phyloP scores from a whole-genome alignment of 176 grass and related monocot species.

The Avena sativa region DNA sequence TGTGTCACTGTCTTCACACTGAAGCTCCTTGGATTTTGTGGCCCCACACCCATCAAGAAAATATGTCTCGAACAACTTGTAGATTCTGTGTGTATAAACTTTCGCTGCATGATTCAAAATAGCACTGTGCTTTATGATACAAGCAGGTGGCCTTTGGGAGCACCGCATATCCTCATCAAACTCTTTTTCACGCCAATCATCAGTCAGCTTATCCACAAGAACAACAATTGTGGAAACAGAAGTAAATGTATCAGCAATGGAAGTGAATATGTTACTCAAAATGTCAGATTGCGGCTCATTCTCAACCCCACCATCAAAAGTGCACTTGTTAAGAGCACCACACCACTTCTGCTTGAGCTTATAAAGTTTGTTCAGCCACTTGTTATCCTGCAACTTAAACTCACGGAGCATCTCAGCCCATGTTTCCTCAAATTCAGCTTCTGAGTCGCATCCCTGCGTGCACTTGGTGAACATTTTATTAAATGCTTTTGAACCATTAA shows the following conservation, averaged over 20 bases:
- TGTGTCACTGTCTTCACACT: conserved; percentile 49
- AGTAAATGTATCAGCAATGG: conserved; percentile 54
- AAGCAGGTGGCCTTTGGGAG: conserved; percentile 59
- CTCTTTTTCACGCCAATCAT: conserved; percentile 78
- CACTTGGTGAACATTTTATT: conserved; percentile 76
- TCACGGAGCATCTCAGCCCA: conserved; percentile 69
- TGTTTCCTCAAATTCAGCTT: conserved; percentile 71
- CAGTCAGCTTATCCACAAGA: conserved; percentile 60
- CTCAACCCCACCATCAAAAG: conserved; percentile 75
- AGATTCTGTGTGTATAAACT: conserved; percentile 83
- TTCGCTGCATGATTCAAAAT: conserved; percentile 83
- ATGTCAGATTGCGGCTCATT: conserved; percentile 71
- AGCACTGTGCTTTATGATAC: conserved; percentile 79
- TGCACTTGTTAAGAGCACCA: conserved; percentile 69
- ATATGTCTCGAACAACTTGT: conserved; percentile 81
- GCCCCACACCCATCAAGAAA: conserved; percentile 83
- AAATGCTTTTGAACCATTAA: conserved; percentile 73
- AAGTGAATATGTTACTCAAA: conserved; percentile 72
- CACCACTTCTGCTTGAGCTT: conserved; percentile 79
- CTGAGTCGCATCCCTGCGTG: conserved; percentile 68
- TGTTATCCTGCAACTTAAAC: conserved; percentile 80
- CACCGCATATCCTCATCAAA: conserved; percentile 73
- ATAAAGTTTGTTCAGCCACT: conserved; percentile 86
- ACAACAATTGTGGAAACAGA: conserved; percentile 51
- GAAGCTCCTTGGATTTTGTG: conserved; percentile 71